Evolutionary conservation across 305 asterid genomes (phyloP).

Genomic region (Coffea humblotiana): DNA sequence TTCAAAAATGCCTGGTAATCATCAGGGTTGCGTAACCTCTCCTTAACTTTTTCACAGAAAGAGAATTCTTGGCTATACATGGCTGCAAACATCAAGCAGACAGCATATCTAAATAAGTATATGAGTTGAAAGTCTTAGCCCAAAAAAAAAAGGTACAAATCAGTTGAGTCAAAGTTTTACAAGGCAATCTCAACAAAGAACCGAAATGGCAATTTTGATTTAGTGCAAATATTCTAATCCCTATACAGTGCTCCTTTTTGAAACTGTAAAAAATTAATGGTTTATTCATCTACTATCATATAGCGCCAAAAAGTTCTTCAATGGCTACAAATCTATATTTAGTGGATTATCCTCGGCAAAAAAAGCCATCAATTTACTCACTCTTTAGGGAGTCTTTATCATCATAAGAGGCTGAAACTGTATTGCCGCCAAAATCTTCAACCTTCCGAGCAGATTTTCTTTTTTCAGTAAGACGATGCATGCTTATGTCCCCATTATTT

Average conservation of each 20-base stretch:
- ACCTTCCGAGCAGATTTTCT: slow-evolving; percentile 63
- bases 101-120: slow-evolving; percentile 13
- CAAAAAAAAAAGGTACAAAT: background rate
- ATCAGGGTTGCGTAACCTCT: slow-evolving; percentile 73
- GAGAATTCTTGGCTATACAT: slow-evolving; percentile 74
- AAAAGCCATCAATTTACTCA: slow-evolving; percentile 43
- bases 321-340: background rate
- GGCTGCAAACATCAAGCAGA: slow-evolving; percentile 54
- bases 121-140: background rate
- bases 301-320: background rate
- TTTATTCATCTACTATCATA: background rate
- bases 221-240: background rate
- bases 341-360: slow-evolving; percentile 8
- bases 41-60: slow-evolving; percentile 97
- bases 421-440: slow-evolving; percentile 70
- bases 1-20: slow-evolving; percentile 98
- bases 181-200: background rate
- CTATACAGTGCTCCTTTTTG: background rate
- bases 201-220: background rate
- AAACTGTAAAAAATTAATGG: background rate
- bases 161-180: background rate
- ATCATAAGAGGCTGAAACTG: slow-evolving; percentile 56
- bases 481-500: slow-evolving; percentile 64
- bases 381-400: slow-evolving; percentile 85
- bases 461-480: slow-evolving; percentile 72